Evolutionary conservation across 805 yeast genomes (phyloP).

Genomic region (Starmera pachycereana): DNA sequence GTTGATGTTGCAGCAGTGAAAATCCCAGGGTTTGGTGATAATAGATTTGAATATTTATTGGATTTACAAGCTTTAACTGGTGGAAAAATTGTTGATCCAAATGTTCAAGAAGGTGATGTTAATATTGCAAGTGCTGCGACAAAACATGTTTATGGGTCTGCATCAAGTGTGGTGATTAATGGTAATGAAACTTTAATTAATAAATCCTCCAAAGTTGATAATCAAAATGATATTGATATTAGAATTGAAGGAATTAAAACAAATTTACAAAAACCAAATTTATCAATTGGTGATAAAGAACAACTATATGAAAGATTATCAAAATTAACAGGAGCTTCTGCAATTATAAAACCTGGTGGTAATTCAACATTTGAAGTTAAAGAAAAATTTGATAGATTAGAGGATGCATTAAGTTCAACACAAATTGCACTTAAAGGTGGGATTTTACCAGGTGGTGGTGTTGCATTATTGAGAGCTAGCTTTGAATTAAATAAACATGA

Average conservation of each 20-base stretch:
- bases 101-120: conserved; percentile 87
- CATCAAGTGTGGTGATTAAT: conserved; percentile 87
- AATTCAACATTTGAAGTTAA: conserved; percentile 97
- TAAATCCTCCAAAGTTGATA: conserved; percentile 73
- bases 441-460: conserved; percentile 99
- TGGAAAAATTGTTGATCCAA: conserved; percentile 68
- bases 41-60: conserved; percentile 94
- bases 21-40: conserved; percentile 99
- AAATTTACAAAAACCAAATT: conserved; percentile 13
- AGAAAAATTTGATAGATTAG: conserved; percentile 99
- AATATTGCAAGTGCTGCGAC: conserved; percentile 94
- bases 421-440: conserved; percentile 99
- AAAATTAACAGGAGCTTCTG: conserved; percentile 97
- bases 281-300: conserved; percentile 84
- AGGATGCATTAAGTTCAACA: conserved; percentile 97
- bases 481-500: conserved; percentile 58
- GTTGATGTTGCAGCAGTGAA: conserved; percentile 96
- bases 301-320: conserved; percentile 97
- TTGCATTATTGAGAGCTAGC: conserved; percentile 92
- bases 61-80: conserved; percentile 96
- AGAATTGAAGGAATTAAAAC: conserved; percentile 59
- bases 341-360: conserved; percentile 97
- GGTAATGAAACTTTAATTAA: conserved; percentile 94
- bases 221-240: conserved; percentile 72
- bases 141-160: conserved; percentile 79